Conservation (phyloP, 129 eudicot genomes). For the Artemisia argyi region DNA sequence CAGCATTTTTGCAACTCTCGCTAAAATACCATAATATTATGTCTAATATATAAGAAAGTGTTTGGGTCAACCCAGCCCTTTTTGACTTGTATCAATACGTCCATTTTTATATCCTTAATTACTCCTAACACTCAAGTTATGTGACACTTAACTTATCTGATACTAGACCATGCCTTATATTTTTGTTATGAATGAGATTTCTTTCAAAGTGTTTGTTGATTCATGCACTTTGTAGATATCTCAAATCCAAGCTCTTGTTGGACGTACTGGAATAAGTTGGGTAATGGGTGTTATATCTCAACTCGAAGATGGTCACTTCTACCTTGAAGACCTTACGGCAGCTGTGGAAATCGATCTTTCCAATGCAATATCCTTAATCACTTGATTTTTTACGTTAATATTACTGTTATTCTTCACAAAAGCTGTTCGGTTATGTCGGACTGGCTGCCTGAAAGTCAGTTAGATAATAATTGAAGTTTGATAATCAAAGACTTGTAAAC, state of each 20-base stretch:
- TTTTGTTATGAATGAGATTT: slow-evolving; percentile 5
- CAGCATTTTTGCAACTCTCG: too few species aligned
- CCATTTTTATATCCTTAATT: background rate
- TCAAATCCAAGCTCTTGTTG: slow-evolving; percentile 83
- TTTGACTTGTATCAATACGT: background rate
- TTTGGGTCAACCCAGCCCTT: background rate
- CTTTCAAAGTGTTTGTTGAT: background rate
- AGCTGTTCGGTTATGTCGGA: background rate
- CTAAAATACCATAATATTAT: too few species aligned
- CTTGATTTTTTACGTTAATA: slow-evolving; percentile 1
- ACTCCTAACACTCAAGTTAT: background rate
- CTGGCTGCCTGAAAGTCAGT: background rate
- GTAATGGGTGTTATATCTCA: slow-evolving; percentile 98
- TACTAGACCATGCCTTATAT: background rate
- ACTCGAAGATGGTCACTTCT: slow-evolving; percentile 96
- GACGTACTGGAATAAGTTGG: slow-evolving; percentile 85
- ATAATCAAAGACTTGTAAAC: slow-evolving; percentile 7
- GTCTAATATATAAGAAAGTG: background rate
- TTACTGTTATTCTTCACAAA: background rate
- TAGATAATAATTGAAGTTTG: slow-evolving; percentile 8
- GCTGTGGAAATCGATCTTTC: slow-evolving; percentile 87
- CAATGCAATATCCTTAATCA: slow-evolving; percentile 86
- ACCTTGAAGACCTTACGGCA: slow-evolving; percentile 89
- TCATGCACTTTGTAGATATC: slow-evolving; percentile 55
- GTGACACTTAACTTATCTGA: slow-evolving; percentile 3